Base-by-base conservation (phyloP, 2,329 filamentous ascomycete genomes). In the Coniella lustricola region DNA sequence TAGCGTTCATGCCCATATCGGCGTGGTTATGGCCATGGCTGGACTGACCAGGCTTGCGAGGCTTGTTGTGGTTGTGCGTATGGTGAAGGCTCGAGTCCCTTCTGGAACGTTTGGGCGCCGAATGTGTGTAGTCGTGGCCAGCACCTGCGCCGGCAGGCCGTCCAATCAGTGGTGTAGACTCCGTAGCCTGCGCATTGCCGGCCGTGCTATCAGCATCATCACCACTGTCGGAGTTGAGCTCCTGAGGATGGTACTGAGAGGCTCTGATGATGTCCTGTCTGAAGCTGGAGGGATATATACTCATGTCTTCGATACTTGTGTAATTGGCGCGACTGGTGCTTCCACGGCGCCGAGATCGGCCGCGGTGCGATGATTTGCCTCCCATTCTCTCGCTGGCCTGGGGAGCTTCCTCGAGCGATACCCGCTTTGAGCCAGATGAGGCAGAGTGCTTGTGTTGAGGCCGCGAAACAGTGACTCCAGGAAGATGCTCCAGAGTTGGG, bases 1-100 rank as follows among this genome's bases (percentile, higher is more conserved):
- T 84, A 44, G 85, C 87, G 45, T 87, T 87, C 91, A 98, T 97
- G 66, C 95, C 95, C 73, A 98, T 85, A 62, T 98, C 90, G 51
- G 73, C 84, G 63, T 95, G 89, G 54, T 73, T 87, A 64, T 94
- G 89, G 25, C 85, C 81, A 57, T 85, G 81, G 22, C 82, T 78
- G 52, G 79, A 77, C 52, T 80, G 76, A 51, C 71, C 66, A 13
- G 73, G 64, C 49, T 84, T 76, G 59, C 81, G 82, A 1, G 87
- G 85, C 57, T 90, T 79, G 50, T 76, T 84, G 65, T 97, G 93
- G 60, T 90, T 88, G 67, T 96, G 91, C 46, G 77, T 73, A 36
- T 76, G 71, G 64, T 95, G 88, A 44, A 76, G 64, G 10, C 69
- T 72, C 7, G 77, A 81, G 55, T 78, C 75, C 17, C 70, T 64